Evolutionary conservation across 169 alveolate species (phyloP).

Genomic region (Ichthyophthirius multifiliis): DNA sequence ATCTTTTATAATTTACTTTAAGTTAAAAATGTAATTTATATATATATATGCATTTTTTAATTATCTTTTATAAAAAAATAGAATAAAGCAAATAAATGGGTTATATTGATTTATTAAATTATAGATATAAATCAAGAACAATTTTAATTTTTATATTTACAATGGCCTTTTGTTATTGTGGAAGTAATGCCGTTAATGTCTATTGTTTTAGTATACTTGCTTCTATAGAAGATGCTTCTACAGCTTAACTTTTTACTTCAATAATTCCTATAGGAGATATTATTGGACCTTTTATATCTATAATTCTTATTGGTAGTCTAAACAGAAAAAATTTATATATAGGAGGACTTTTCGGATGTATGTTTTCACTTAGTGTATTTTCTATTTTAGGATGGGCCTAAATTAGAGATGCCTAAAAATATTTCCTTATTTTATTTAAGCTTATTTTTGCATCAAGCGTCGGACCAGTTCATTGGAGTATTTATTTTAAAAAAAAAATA

Average conservation of each 20-base stretch:
- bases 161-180: neutral
- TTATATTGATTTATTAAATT: too few species aligned
- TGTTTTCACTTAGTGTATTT: neutral
- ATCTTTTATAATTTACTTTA: too few species aligned
- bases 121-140: too few species aligned
- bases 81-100: too few species aligned
- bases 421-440: neutral
- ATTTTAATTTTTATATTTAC: neutral
- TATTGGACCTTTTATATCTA: neutral
- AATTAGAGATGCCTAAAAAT: neutral
- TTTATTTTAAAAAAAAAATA: neutral
- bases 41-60: too few species aligned
- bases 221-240: neutral
- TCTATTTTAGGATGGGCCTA: neutral
- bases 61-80: too few species aligned
- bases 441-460: neutral
- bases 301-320: neutral
- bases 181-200: neutral
- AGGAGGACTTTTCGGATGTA: neutral
- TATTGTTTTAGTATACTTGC: too few species aligned
- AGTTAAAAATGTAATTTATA: too few species aligned
- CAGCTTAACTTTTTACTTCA: neutral
- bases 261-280: slow-evolving; percentile 2
- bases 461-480: slow-evolving; percentile 8
- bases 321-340: neutral